Base-by-base conservation (phyloP, 169 alveolate genomes). In the Plasmodium cynomolgi region DNA sequence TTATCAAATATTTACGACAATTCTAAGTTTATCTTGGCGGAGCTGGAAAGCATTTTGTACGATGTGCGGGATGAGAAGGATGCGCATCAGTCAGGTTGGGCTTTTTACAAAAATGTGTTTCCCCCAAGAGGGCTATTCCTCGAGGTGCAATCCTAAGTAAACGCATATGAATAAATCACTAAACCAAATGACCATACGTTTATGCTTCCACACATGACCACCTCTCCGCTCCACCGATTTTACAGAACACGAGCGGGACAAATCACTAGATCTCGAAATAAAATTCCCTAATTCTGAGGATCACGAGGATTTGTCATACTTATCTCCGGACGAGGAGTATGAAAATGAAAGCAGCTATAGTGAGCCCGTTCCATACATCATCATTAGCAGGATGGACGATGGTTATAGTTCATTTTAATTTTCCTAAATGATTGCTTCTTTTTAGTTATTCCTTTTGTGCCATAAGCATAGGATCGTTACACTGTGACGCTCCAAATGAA, bases 301-400 rank as follows among this genome's bases (percentile, higher is more conserved):
- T 85, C 44, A 74, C 17, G 86, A 85, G 15, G 81, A 85, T 41
- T 85, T 77, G 84, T 68, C 82, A 15, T 39, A 84, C 33, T 54
- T 74, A 85, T 26, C 29, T 23, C 71, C 47, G 13, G 93, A 85
- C 80, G 81, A 85, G 68, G 81, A 75, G 39, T 62, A 73, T 20
- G 93, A 68, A 54, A 77, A 85, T 74, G 93, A 85, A 85, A 85
- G 75, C 20, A 75, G 13, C 23, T 85, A 47, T 15, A 62, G 73
- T 33, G 84, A 85, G 29, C 93, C 93, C 47, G 93, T 85, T 50
- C 93, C 93, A 11, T 85, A 85, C n/a, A 85, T 85, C 58, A 85
- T 73, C 44, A 85, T 85, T 33, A 33, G 62, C 41, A 85, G 79
- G 37, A 23, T 85, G 56, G 85, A 85, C 31, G 72, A 74, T 74